Conservation (phyloP, 129 eudicot species). For the Chrysanthemum lavandulifolium region DNA sequence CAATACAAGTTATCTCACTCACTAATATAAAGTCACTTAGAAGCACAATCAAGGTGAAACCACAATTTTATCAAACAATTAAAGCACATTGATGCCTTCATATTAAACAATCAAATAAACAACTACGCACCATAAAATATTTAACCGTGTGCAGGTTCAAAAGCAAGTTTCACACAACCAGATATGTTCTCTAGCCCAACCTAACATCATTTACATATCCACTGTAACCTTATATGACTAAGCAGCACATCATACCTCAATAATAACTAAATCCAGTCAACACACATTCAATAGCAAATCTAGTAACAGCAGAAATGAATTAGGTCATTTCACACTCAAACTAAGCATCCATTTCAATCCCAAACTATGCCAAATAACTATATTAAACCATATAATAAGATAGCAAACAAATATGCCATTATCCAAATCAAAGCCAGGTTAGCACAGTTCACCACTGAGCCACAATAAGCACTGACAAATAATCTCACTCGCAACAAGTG, state of each 20-base stretch:
- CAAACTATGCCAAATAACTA: too few species aligned
- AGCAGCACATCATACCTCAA: background rate
- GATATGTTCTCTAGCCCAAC: background rate
- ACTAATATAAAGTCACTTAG: background rate
- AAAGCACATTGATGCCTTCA: background rate
- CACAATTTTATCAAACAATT: background rate
- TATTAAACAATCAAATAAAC: background rate
- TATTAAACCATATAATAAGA: too few species aligned
- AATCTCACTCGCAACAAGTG: too few species aligned
- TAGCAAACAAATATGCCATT: too few species aligned
- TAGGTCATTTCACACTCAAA: background rate
- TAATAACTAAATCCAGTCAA: too few species aligned
- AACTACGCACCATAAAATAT: too few species aligned
- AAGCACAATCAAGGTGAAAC: background rate
- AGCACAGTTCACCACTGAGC: too few species aligned
- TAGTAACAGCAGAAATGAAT: background rate
- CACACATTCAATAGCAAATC: background rate
- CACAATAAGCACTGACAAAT: too few species aligned
- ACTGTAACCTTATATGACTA: background rate
- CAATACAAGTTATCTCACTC: background rate
- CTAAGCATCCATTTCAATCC: constrained; percentile 6
- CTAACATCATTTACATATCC: background rate
- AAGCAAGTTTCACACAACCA: background rate
- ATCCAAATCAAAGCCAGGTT: too few species aligned
- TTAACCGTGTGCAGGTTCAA: background rate